phyloP scores from a whole-genome alignment of 768 basidiomycete species.

The Dioszegia crocea region DNA sequence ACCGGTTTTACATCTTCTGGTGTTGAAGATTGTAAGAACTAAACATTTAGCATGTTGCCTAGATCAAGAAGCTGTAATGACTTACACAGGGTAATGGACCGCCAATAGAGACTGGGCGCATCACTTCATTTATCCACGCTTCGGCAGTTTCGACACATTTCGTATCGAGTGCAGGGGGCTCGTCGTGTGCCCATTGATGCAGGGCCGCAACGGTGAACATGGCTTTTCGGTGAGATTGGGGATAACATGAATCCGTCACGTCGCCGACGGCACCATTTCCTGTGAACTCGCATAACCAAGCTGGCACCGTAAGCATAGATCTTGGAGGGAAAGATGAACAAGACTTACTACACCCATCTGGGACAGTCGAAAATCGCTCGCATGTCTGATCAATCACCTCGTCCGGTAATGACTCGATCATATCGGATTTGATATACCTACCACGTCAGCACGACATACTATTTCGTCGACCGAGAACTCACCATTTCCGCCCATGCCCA shows the following conservation, averaged over 20 bases:
- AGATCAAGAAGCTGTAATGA: slow-evolving; percentile 17
- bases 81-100: slow-evolving; percentile 80
- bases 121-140: slow-evolving; percentile 77
- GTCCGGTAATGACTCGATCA: slow-evolving; percentile 79
- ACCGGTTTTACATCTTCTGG: slow-evolving; percentile 32
- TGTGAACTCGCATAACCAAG: slow-evolving; percentile 88
- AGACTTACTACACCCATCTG: slow-evolving; percentile 82
- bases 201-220: slow-evolving; percentile 80
- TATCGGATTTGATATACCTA: slow-evolving; percentile 80
- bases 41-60: background rate
- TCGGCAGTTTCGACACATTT: slow-evolving; percentile 78
- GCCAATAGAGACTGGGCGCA: slow-evolving; percentile 67
- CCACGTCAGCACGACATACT: background rate
- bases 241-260: slow-evolving; percentile 65
- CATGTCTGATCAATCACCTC: slow-evolving; percentile 81
- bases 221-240: slow-evolving; percentile 72
- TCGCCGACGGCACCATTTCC: slow-evolving; percentile 70
- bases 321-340: no score
- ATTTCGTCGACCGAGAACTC: slow-evolving; percentile 19
- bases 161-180: slow-evolving; percentile 63
- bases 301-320: no score
- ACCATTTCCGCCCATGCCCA: slow-evolving; percentile 58
- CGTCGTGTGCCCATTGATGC: slow-evolving; percentile 81
- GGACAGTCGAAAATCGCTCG: slow-evolving; percentile 71
- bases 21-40: slow-evolving; percentile 46